Evolutionary conservation across 495 filamentous ascomycete species (phyloP), one percentile per base, ranked within the genome.

Genomic region (Podospora appendiculata): DNA sequence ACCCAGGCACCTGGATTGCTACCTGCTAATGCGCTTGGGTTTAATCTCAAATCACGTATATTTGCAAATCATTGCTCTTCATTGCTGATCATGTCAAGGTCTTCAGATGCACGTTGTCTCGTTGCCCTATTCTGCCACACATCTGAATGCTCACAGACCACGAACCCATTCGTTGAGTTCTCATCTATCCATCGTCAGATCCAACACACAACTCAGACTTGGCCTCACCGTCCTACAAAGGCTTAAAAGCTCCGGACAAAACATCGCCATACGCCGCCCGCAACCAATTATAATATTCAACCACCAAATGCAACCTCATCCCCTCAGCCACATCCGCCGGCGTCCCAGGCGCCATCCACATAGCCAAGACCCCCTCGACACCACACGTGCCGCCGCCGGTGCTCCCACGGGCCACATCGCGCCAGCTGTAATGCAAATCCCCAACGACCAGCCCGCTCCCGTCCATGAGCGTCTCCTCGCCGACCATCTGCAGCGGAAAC

Each of bases 261-360:
- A 57, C 49, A 41, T 57, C 55, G 34, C 58, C 53, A 35, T 57
- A 63, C 13, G 60, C 57, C 10, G 48, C 41, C 19, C 43, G 44
- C 41, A 60, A 41, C 60, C 60, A 63, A 19, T 60, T 63, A 18
- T 51, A 46, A 42, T 57, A 63, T 51, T 63, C 60, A 4, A 63
- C 54, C 12, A 45, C 51, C 41, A 60, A 41, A 41, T 63, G 60
- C 19, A 54, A 32, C 18, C 32, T 18, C n/a, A 63, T 32, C 11
- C 60, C 57, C 41, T 53, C 51, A 1, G 49, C 34, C 18, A 63
- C 54, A 13, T 53, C 57, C 1, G 32, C 2, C 12, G 60, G 60
- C 13, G 57, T 54, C 3, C 32, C 42, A 11, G 50, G 47, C 5
- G 52, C 51, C 44, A 63, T 54, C 57, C 57, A 63, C 9, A 63